Base-by-base conservation (phyloP, 2,329 filamentous ascomycete species). In the Lecanicillium sp. region DNA sequence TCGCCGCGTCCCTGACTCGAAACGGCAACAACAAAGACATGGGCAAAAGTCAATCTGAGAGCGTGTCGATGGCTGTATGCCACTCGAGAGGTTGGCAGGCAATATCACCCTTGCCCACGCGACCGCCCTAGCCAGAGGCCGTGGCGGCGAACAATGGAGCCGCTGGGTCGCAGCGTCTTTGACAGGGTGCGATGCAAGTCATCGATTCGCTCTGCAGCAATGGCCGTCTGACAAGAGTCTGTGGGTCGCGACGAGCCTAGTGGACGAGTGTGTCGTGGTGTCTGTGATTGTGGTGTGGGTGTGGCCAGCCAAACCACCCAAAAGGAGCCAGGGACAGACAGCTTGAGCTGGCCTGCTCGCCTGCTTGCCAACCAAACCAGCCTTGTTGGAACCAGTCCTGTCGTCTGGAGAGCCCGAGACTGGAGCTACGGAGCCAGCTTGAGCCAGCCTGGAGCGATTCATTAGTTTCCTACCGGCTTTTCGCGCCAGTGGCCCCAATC, bases 151-250 rank as follows among this genome's bases (percentile, higher is more conserved):
- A 47, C 37, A 40, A 48, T 48, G 44, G 44, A 29, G 29, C 44
- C 23, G 29, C 36, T 36, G 44, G 44, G 44, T 36, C 37, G 44
- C 37, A 27, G 44, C 30, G 37, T 41, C 37, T 12, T 35, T 6
- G 47, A 37, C 40, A 44, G 24, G 40, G 26, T 27, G 26, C 19
- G 24, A 49, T 44, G 47, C 47, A 49, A 44, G 47, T 39, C 47
- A 49, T 49, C 47, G 47, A 49, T 44, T 49, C 47, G 47, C 47
- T 49, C 40, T 44, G 33, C 47, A 39, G 32, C 33, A 39, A 43
- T 35, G 47, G 19, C 33, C 47, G 26, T 49, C 47, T 49, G 47
- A 49, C 47, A 36, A 48, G 30, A 41, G 9, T 20, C 27, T 32
- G 44, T 46, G 44, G 44, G 44, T 46, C 44, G 26, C 27, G 27